Evolutionary conservation across 1,284 basidiomycete species (phyloP).

Genomic region (Moniliella sp.): DNA sequence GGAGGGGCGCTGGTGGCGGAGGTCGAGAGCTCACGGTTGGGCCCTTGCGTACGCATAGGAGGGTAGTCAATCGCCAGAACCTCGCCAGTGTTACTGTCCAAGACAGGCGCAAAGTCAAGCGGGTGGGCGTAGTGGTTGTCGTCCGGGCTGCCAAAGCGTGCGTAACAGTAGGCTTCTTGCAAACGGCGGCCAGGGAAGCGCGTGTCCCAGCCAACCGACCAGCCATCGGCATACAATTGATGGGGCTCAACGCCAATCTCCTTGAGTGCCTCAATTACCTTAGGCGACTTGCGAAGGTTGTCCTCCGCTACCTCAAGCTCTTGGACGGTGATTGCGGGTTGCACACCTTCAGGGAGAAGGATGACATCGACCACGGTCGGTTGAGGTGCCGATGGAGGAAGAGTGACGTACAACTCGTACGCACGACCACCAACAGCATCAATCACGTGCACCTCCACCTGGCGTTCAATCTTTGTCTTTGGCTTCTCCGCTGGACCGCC

Average conservation of each 20-base stretch:
- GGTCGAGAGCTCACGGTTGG: slow-evolving; percentile 16
- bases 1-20: slow-evolving; percentile 37
- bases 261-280: slow-evolving; percentile 49
- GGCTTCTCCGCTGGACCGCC: slow-evolving; percentile 2
- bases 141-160: slow-evolving; percentile 10
- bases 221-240: slow-evolving; percentile 49
- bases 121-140: slow-evolving; percentile 17
- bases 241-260: slow-evolving; percentile 55
- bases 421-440: slow-evolving; percentile 40
- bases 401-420: slow-evolving; percentile 40
- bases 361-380: slow-evolving; percentile 14
- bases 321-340: slow-evolving; percentile 57
- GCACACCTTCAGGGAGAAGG: slow-evolving; percentile 46
- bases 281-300: slow-evolving; percentile 45
- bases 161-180: slow-evolving; percentile 13
- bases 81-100: slow-evolving; percentile 10
- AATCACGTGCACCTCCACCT: slow-evolving; percentile 43
- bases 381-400: slow-evolving; percentile 1
- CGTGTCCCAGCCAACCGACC: slow-evolving; percentile 15
- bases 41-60: slow-evolving; percentile 4
- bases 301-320: slow-evolving; percentile 52
- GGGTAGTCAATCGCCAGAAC: slow-evolving; percentile 13
- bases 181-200: slow-evolving; percentile 10
- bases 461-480: slow-evolving; percentile 3
- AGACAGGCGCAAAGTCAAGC: slow-evolving; percentile 28